Conservation (phyloP, 805 yeast genomes). For the Wickerhamiella cacticola region DNA sequence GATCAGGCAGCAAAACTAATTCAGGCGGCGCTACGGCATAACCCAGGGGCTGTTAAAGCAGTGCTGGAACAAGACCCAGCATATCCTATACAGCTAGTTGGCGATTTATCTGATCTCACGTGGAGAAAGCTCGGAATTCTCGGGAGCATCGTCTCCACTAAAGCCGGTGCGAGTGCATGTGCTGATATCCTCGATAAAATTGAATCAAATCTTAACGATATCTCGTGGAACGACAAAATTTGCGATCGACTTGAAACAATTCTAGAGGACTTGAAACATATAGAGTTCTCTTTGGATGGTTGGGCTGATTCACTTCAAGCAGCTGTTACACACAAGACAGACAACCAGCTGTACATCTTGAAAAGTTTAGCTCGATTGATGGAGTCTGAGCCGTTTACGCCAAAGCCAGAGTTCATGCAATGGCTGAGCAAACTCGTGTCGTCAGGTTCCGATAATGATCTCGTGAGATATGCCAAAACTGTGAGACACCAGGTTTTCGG, state of each 20-base stretch:
- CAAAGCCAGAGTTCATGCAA: background rate
- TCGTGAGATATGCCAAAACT: constrained; percentile 3
- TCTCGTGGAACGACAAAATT: constrained; percentile 7
- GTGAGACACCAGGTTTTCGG: constrained; percentile 16
- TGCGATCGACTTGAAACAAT: constrained; percentile 6
- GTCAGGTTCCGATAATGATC: background rate
- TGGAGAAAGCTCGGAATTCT: constrained; percentile 17
- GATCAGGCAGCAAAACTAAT: constrained; percentile 51
- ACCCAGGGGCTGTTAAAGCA: constrained; percentile 40
- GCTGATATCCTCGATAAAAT: constrained; percentile 18
- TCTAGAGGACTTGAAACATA: constrained; percentile 9
- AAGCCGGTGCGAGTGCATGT: constrained; percentile 21
- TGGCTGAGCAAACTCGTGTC: constrained; percentile 10
- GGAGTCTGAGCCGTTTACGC: background rate
- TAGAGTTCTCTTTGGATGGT: background rate
- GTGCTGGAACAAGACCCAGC: constrained; percentile 11
- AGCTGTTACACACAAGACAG: background rate
- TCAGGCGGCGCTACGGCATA: constrained; percentile 61
- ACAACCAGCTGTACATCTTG: background rate
- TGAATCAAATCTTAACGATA: constrained; percentile 8
- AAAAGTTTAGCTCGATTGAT: background rate
- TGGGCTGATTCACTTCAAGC: constrained; percentile 1
- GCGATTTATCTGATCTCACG: constrained; percentile 7
- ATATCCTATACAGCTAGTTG: constrained; percentile 5
- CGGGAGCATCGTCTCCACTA: constrained; percentile 12